A percentile compares a stretch with the other conserved stretches of the same genome.
phyloP scores from a whole-genome alignment of 2,329 filamentous ascomycete genomes.

The Cyclaneusma minus region DNA sequence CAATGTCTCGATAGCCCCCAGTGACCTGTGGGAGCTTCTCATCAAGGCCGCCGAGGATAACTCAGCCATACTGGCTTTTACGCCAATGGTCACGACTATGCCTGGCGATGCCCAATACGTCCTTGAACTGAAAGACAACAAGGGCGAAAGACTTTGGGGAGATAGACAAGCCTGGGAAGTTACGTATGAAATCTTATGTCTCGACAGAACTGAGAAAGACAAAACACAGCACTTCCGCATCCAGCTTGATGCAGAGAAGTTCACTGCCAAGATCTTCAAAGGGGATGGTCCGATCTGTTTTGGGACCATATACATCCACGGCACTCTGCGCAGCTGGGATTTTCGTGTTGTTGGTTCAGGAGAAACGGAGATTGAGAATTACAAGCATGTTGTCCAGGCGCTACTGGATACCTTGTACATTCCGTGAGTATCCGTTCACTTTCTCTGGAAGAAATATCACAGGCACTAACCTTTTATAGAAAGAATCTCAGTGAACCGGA shows the following conservation, averaged over 20 bases:
- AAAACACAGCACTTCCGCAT: conserved; percentile 8
- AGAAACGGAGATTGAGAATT: conserved; percentile 6
- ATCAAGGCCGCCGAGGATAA: neutral
- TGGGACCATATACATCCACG: conserved; percentile 14
- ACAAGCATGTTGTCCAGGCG: conserved; percentile 6
- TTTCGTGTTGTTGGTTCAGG: conserved; percentile 9
- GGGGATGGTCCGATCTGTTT: conserved; percentile 4
- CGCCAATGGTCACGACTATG: conserved; percentile 12
- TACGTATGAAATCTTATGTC: conserved; percentile 13
- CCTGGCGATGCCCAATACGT: conserved; percentile 12
- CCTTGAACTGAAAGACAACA: conserved; percentile 9
- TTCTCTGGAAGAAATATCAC: neutral
- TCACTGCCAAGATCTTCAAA: conserved; percentile 7
- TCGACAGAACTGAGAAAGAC: conserved; percentile 4
- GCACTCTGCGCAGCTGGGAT: conserved; percentile 16
- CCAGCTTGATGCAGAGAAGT: conserved; percentile 16
- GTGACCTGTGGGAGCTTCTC: conserved; percentile 1
- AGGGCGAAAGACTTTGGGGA: conserved; percentile 12
- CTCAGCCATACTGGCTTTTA: conserved; percentile 8
- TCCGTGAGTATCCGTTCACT: conserved; percentile 10
- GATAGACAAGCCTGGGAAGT: conserved; percentile 8
- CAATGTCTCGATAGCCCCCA: neutral
- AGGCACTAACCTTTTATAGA: conserved; percentile 1
- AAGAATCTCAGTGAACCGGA: conserved; percentile 3
- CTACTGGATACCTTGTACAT: conserved; percentile 12